Conservation (phyloP, 75 land plant genomes). For the Isoetes taiwanensis region DNA sequence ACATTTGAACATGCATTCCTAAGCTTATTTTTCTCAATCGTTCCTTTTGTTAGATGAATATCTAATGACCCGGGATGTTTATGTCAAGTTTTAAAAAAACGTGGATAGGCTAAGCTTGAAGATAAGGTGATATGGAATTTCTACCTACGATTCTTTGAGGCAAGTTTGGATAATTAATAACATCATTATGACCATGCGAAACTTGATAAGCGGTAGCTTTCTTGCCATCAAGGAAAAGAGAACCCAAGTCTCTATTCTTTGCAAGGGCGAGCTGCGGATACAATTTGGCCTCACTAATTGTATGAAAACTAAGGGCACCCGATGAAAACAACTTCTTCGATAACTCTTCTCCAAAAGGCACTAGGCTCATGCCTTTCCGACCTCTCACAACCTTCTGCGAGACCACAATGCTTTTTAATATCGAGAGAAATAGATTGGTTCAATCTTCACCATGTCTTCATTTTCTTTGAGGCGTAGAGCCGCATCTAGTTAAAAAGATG, state of each 20-base stretch:
- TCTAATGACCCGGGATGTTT: too few species aligned
- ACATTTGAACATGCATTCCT: too few species aligned
- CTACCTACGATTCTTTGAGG: too few species aligned
- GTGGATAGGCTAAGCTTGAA: too few species aligned
- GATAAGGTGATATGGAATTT: too few species aligned
- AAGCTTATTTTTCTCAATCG: too few species aligned
- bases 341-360: conserved; percentile 18
- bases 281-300: conserved; percentile 27
- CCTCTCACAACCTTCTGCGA: conserved; percentile 35
- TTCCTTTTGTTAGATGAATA: too few species aligned
- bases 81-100: too few species aligned
- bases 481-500: conserved; percentile 22
- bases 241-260: conserved; percentile 8
- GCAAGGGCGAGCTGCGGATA: background rate
- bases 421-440: conserved; percentile 1
- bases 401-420: conserved; percentile 27
- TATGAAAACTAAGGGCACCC: conserved; percentile 16
- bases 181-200: conserved; percentile 12
- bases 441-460: conserved; percentile 12
- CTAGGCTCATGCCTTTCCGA: conserved; percentile 20
- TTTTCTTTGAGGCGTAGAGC: conserved; percentile 13
- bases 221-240: conserved; percentile 32
- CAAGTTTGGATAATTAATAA: too few species aligned
- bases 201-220: conserved; percentile 14
- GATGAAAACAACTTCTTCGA: conserved; percentile 15